phyloP scores from a whole-genome alignment of 192 early-diverging fungal species.

The Podila verticillata region DNA sequence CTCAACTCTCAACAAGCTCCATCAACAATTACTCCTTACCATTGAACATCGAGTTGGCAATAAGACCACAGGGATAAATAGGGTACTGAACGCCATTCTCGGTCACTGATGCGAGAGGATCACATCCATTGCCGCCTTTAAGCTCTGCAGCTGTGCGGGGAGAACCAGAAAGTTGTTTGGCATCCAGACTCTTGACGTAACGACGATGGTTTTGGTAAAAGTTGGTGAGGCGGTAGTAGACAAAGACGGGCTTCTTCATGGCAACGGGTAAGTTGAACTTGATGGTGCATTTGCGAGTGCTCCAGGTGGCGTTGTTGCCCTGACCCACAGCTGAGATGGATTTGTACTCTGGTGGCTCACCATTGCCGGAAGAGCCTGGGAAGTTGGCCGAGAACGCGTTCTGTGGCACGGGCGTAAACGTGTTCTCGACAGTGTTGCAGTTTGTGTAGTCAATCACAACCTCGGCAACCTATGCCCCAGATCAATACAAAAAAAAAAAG shows the following conservation, averaged over 20 bases:
- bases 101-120: slow-evolving; percentile 59
- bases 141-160: slow-evolving; percentile 51
- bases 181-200: slow-evolving; percentile 91
- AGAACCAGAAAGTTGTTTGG: slow-evolving; percentile 83
- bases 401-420: slow-evolving; percentile 10
- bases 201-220: slow-evolving; percentile 99
- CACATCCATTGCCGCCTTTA: slow-evolving; percentile 65
- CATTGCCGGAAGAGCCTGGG: slow-evolving; percentile 12
- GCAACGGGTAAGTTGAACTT: slow-evolving; percentile 72
- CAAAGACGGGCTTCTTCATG: slow-evolving; percentile 82
- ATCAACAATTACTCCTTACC: slow-evolving; percentile 57
- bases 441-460: slow-evolving; percentile 94
- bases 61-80: slow-evolving; percentile 96
- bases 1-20: too few species aligned
- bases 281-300: slow-evolving; percentile 71
- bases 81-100: slow-evolving; percentile 49
- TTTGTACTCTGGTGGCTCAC: slow-evolving; percentile 34
- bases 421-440: slow-evolving; percentile 61
- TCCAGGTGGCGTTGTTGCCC: slow-evolving; percentile 12
- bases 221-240: slow-evolving; percentile 97
- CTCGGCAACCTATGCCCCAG: slow-evolving; percentile 74
- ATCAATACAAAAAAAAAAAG: background rate
- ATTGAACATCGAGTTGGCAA: slow-evolving; percentile 98
- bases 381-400: slow-evolving; percentile 26
- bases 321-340: background rate